Conservation (phyloP, 1,284 basidiomycete genomes). For the Meira nashicola region DNA sequence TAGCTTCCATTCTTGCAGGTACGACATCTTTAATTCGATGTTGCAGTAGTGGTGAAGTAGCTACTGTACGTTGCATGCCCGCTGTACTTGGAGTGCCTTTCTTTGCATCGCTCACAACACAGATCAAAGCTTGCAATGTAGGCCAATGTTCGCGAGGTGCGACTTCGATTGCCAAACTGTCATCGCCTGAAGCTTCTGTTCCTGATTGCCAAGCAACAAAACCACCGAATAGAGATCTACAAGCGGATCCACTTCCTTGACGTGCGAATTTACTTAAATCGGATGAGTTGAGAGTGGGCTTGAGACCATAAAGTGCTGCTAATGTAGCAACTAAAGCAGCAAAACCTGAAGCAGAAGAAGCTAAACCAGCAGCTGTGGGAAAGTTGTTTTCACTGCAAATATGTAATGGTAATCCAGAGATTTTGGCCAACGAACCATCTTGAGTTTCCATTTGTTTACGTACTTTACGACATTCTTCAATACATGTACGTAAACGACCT, state of each 20-base stretch:
- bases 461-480: conserved; percentile 77
- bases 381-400: conserved; percentile 98
- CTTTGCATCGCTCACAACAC: conserved; percentile 92
- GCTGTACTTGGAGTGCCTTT: conserved; percentile 92
- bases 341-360: conserved; percentile 93
- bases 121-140: conserved; percentile 92
- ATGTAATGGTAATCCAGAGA: conserved; percentile 54
- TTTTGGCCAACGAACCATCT: conserved; percentile 35
- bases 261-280: conserved; percentile 87
- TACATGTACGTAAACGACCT: conserved; percentile 77
- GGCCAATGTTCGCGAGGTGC: conserved; percentile 63
- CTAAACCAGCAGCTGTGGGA: conserved; percentile 94
- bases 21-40: conserved; percentile 84
- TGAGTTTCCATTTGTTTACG: conserved; percentile 67
- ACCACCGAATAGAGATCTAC: conserved; percentile 92
- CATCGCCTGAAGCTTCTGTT: conserved; percentile 64
- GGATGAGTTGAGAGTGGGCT: conserved; percentile 56
- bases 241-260: conserved; percentile 94
- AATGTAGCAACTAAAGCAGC: conserved; percentile 89
- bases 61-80: conserved; percentile 95
- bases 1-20: conserved; percentile 76
- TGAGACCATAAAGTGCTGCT: conserved; percentile 77
- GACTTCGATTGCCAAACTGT: conserved; percentile 83
- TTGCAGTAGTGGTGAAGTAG: conserved; percentile 81
- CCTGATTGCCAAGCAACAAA: conserved; percentile 96